Evolutionary conservation across 2,329 filamentous ascomycete species (phyloP).

Genomic region (Diaporthe capsici): DNA sequence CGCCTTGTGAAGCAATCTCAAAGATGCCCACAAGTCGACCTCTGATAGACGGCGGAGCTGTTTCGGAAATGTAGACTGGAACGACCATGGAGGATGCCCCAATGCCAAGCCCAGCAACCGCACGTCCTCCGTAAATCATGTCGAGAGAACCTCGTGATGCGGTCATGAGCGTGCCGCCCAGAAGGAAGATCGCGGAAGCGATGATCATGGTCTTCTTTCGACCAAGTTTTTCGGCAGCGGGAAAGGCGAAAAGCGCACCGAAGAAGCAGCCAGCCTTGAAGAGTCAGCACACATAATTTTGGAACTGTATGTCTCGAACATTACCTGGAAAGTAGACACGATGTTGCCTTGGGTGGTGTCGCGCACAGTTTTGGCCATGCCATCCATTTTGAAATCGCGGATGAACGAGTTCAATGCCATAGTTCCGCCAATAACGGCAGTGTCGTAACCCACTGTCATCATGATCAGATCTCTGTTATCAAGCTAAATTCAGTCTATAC

Average conservation of each 20-base stretch:
- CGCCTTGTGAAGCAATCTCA: conserved; percentile 68
- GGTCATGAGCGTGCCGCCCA: conserved; percentile 51
- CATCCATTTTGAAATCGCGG: conserved; percentile 57
- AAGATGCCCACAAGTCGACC: conserved; percentile 73
- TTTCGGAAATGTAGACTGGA: conserved; percentile 65
- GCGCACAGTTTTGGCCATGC: conserved; percentile 20
- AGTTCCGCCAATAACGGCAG: conserved; percentile 77
- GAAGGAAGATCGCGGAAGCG: conserved; percentile 48
- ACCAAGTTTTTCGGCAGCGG: conserved; percentile 49
- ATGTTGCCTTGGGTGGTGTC: conserved; percentile 46
- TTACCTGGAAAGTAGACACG: conserved; percentile 44
- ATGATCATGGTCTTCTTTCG: conserved; percentile 50
- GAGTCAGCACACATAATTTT: neutral
- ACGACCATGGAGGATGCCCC: conserved; percentile 60
- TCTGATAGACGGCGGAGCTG: conserved; percentile 70
- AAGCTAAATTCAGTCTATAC: neutral
- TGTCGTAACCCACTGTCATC: conserved; percentile 73
- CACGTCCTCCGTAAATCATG: conserved; percentile 52
- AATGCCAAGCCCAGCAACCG: conserved; percentile 67
- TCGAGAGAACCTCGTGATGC: conserved; percentile 49
- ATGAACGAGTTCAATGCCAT: conserved; percentile 70
- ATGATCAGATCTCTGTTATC: neutral
- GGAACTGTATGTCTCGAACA: neutral
- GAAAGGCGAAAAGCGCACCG: conserved; percentile 45
- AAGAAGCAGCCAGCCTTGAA: conserved; percentile 45